These are phyloP conservation scores for Trichoderma gracile DNA, from an alignment of 2,329 filamentous ascomycete genomes.

Conservation along the genomic window DNA sequence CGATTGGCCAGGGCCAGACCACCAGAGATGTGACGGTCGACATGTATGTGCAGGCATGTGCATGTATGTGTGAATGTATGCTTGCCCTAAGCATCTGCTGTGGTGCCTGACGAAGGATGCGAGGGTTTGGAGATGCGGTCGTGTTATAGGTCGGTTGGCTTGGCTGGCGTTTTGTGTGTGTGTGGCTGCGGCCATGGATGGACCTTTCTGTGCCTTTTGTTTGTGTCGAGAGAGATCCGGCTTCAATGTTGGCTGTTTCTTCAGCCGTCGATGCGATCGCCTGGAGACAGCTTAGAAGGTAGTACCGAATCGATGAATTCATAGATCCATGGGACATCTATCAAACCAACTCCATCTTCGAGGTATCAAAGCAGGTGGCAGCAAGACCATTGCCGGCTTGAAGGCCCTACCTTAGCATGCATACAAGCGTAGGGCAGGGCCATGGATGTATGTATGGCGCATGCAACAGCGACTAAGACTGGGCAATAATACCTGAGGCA, in stretches of 20 bases:
- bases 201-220: neutral
- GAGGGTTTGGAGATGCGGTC: constrained; percentile 13
- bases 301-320: too few relatives aligned
- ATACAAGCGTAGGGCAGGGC: too few relatives aligned
- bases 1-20: neutral
- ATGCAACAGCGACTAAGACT: too few relatives aligned
- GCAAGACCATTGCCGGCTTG: too few relatives aligned
- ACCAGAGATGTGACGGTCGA: constrained; percentile 4
- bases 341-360: neutral
- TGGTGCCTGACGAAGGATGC: constrained; percentile 26
- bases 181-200: constrained; percentile 10
- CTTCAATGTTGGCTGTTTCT: neutral
- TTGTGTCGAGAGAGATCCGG: neutral
- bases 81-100: constrained; percentile 23
- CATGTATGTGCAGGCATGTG: neutral
- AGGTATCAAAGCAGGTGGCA: too few relatives aligned
- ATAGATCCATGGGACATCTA: too few relatives aligned
- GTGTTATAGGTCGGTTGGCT: constrained; percentile 5
- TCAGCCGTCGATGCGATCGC: neutral
- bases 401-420: too few relatives aligned
- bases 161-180: neutral
- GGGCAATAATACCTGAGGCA: too few relatives aligned
- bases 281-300: too few relatives aligned
- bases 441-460: too few relatives aligned
- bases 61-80: neutral